Conservation (phyloP, 106 monocot species). For the Allium fistulosum region DNA sequence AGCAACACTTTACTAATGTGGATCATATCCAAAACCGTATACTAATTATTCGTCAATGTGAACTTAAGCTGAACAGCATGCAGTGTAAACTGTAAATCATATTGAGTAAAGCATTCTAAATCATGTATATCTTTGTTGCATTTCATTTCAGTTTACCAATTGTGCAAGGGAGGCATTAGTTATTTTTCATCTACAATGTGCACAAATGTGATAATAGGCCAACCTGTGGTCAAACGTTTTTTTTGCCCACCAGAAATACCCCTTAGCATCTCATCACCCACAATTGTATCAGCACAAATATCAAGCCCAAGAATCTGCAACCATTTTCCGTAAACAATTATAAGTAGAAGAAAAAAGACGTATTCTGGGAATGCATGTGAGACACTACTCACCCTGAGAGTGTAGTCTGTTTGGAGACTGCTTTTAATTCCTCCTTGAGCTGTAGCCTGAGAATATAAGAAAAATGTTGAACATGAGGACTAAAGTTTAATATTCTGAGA, state of each 20-base stretch:
- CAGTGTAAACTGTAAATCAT: too few species aligned
- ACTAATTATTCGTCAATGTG: too few species aligned
- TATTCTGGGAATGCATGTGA: constrained; percentile 2
- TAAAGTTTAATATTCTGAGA: too few species aligned
- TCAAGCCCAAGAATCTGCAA: constrained; percentile 10
- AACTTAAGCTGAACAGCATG: background rate
- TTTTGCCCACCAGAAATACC: constrained; percentile 9
- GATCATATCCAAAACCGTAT: too few species aligned
- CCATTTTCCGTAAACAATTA: background rate
- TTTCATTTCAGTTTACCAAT: background rate
- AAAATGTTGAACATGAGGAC: background rate
- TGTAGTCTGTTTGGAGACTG: constrained; percentile 68
- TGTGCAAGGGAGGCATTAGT: background rate
- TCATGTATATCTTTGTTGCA: background rate
- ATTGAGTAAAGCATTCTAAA: too few species aligned
- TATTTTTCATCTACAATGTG: too few species aligned
- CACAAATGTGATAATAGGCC: background rate
- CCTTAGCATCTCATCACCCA: constrained; percentile 8
- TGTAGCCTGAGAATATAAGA: constrained; percentile 35
- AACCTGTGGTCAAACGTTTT: constrained; percentile 10
- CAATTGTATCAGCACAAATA: constrained; percentile 11
- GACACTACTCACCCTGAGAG: constrained; percentile 34
- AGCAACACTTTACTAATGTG: background rate
- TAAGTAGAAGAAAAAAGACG: background rate
- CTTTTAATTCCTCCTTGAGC: constrained; percentile 39